phyloP scores from a whole-genome alignment of 441 rosid genomes.

The Capsella rubella region DNA sequence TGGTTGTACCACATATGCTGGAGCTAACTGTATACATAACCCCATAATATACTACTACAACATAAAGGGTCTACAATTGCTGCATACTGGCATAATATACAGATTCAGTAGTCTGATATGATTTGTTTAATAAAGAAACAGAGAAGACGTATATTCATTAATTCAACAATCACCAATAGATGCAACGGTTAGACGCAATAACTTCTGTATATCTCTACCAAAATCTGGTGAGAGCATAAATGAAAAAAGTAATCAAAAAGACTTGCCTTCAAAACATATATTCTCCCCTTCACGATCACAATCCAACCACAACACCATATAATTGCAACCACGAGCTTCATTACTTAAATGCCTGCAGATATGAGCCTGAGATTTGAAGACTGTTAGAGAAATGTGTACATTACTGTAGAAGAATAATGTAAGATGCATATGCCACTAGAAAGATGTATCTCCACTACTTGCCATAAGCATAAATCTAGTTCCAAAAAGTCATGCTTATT shows the following conservation, averaged over 20 bases:
- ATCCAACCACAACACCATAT: constrained; percentile 94
- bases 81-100: neutral
- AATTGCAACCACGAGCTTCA: constrained; percentile 85
- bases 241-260: constrained; percentile 16
- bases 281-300: constrained; percentile 99
- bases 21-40: constrained; percentile 5
- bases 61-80: neutral
- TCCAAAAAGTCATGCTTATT: constrained; percentile 10
- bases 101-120: neutral
- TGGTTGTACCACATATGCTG: constrained; percentile 7
- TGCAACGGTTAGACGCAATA: constrained; percentile 5
- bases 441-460: neutral
- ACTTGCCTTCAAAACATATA: constrained; percentile 93
- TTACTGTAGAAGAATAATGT: neutral
- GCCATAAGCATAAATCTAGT: constrained; percentile 1
- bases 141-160: neutral
- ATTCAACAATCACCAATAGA: constrained; percentile 7
- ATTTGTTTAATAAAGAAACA: neutral
- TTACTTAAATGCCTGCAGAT: constrained; percentile 82
- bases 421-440: constrained; percentile 11
- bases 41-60: constrained; percentile 17
- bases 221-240: constrained; percentile 13
- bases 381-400: constrained; percentile 34
- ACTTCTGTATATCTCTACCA: neutral
- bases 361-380: constrained; percentile 61